Percentiles rank a stretch among this genome's conserved stretches.
These are phyloP conservation scores for Penicillium palitans DNA, from an alignment of 2,329 filamentous ascomycete genomes.

Conservation along the genomic window DNA sequence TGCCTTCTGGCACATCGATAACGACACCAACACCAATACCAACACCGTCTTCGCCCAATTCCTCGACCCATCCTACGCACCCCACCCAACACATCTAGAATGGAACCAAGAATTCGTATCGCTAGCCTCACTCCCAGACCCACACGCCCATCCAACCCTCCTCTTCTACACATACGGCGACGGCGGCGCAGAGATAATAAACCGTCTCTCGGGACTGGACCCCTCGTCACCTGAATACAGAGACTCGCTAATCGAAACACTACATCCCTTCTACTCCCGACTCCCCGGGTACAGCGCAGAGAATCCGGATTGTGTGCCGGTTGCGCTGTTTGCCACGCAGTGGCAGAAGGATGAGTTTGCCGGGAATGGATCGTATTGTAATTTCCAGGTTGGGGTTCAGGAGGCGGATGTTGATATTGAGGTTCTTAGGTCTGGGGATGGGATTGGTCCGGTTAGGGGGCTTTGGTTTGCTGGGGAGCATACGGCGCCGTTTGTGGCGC, in stretches of 20 bases:
- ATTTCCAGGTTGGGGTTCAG: constrained; percentile 75
- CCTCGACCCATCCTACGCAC: constrained; percentile 68
- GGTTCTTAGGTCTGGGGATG: constrained; percentile 53
- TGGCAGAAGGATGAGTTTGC: constrained; percentile 80
- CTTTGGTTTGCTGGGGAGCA: constrained; percentile 90
- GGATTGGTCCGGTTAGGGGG: constrained; percentile 56
- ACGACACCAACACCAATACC: constrained; percentile 4
- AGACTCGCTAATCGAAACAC: constrained; percentile 62
- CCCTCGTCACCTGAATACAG: constrained; percentile 52
- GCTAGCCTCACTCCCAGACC: constrained; percentile 63
- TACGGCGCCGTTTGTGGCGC: constrained; percentile 81
- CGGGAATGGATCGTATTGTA: constrained; percentile 78
- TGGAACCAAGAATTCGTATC: constrained; percentile 81
- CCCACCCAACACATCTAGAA: constrained; percentile 58
- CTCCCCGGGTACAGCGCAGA: constrained; percentile 65
- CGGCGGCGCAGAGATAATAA: constrained; percentile 43
- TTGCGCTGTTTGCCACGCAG: constrained; percentile 65
- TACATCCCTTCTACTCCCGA: constrained; percentile 74
- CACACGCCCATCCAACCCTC: constrained; percentile 71
- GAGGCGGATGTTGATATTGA: constrained; percentile 72
- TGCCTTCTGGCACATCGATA: constrained; percentile 69
- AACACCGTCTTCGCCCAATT: constrained; percentile 70
- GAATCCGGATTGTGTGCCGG: constrained; percentile 61
- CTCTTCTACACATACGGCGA: constrained; percentile 67
- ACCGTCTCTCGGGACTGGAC: constrained; percentile 30